Evolutionary conservation across 352 stramenopile genomes (phyloP).

Genomic region (Phytophthora pseudosyringae): DNA sequence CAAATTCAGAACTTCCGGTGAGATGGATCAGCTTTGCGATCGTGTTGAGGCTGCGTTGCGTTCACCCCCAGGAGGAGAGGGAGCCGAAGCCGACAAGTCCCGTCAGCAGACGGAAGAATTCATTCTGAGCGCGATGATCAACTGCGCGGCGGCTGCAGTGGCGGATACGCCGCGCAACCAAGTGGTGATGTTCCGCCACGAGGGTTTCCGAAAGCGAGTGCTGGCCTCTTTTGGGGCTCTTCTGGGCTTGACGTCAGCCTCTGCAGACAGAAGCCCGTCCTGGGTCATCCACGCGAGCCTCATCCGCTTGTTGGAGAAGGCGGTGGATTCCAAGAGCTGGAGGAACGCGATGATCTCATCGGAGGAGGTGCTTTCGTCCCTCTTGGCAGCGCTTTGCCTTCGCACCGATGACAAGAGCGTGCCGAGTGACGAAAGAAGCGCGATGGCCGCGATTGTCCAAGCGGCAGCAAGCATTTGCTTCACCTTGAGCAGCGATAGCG

Average conservation of each 20-base stretch:
- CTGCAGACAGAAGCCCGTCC: not conserved
- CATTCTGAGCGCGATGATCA: slow-evolving; percentile 53
- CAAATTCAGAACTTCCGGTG: slow-evolving; percentile 63
- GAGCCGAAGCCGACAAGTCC: not conserved
- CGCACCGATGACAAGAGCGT: not conserved
- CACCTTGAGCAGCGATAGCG: slow-evolving; percentile 52
- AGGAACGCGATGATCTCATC: slow-evolving; percentile 42
- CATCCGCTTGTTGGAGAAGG: slow-evolving; percentile 51
- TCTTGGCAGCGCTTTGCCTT: slow-evolving; percentile 33
- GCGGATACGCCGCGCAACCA: slow-evolving; percentile 57
- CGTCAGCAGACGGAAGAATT: slow-evolving; percentile 19
- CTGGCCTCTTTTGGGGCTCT: slow-evolving; percentile 20
- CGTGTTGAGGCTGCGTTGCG: slow-evolving; percentile 37
- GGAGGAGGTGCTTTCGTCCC: slow-evolving; percentile 14
- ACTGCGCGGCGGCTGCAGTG: slow-evolving; percentile 47
- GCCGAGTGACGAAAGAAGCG: slow-evolving; percentile 11
- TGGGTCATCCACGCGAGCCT: slow-evolving; percentile 41
- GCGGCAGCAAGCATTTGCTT: slow-evolving; percentile 59
- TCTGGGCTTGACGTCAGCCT: not conserved
- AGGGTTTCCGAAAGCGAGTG: slow-evolving; percentile 38
- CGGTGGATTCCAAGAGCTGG: slow-evolving; percentile 67
- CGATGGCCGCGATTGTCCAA: slow-evolving; percentile 22
- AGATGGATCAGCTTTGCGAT: slow-evolving; percentile 51
- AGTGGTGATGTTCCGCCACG: slow-evolving; percentile 55
- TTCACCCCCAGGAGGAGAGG: not conserved